Conservation (phyloP, 2,329 filamentous ascomycete genomes). For the Talaromyces sp. region DNA sequence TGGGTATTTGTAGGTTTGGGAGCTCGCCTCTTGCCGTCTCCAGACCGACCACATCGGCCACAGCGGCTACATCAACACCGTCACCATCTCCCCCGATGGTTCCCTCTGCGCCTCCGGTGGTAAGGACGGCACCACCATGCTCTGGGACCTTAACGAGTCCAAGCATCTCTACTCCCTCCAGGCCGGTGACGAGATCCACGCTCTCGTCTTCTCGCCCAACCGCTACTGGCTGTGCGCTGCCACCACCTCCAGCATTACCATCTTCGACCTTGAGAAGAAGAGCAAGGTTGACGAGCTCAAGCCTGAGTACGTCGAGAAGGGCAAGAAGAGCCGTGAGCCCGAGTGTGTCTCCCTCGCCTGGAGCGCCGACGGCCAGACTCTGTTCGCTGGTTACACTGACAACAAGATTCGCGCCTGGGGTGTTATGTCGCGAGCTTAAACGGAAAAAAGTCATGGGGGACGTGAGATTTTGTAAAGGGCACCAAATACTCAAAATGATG, state of each 20-base stretch:
- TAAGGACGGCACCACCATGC: constrained; percentile 99
- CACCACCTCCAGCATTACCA: constrained; percentile 96
- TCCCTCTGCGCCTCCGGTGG: constrained; percentile 98
- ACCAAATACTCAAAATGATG: constrained; percentile 15
- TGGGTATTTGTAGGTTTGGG: constrained; percentile 75
- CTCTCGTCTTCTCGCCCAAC: constrained; percentile 99
- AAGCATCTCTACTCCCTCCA: constrained; percentile 99
- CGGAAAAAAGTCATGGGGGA: constrained; percentile 14
- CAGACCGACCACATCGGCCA: constrained; percentile 99
- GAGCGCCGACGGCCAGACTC: constrained; percentile 96
- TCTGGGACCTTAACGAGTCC: constrained; percentile 99
- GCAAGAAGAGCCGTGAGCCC: constrained; percentile 98
- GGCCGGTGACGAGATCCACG: constrained; percentile 99
- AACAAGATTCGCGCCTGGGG: constrained; percentile 98
- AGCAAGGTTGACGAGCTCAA: constrained; percentile 99
- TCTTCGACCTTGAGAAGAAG: constrained; percentile 99
- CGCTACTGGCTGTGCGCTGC: constrained; percentile 99
- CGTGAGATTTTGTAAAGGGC: background rate
- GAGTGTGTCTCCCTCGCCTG: constrained; percentile 97
- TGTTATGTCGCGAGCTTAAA: constrained; percentile 88
- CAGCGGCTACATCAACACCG: constrained; percentile 99
- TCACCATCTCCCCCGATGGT: constrained; percentile 99
- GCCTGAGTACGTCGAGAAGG: constrained; percentile 91
- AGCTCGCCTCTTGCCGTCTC: constrained; percentile 97
- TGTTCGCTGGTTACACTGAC: constrained; percentile 99